Base-by-base conservation (phyloP, 768 basidiomycete species). In the Boletus reticuloceps region DNA sequence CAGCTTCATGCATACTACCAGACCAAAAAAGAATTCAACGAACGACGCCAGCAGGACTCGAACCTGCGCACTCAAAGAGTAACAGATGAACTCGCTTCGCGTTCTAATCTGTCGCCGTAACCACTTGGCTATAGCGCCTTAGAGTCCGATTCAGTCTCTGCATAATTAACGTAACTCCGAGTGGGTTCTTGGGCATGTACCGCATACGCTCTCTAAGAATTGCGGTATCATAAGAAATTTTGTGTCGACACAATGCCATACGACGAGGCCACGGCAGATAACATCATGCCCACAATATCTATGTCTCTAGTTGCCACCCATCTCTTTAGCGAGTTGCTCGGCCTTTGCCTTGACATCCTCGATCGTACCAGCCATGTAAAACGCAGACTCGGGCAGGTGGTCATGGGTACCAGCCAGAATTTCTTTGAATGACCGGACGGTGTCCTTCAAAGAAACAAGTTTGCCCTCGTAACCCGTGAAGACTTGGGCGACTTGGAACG, bases 401-500 rank as follows among this genome's bases (percentile, higher is more conserved):
- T 98, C 97, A 68, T 96, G 94, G 58, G 76, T 65, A 56, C 96
- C 96, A 59, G 87, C 81, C 54, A 99, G 86, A 68, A 99, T 98
- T 78, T 97, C 94, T 84, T 89, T 94, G 89, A 98, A 98, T 40
- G 96, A 95, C 65, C 91, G 90, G 69, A 95, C 74, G 58, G 93
- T 95, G 72, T 98, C 95, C 82, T 98, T 98, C 62, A 99, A 79
- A 14, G 95, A 81, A 36, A 99, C 96, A 58, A 98, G 91, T 74
- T 89, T 91, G 71, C 96, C 97, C 81, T 97, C 95, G 69, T 92
- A 95, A 81, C 96, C 96, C 70, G 96, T 98, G 86, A 98, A 98
- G 76, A 97, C 94, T 80, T 98, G 94, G 54, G 95, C 97, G 73
- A 98, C 96, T 73, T 92, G 91, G 94, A 99, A 99, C 60, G 97